These are phyloP conservation scores for Megacollybia platyphylla DNA, from an alignment of 1,284 basidiomycete genomes.

Conservation along the genomic window DNA sequence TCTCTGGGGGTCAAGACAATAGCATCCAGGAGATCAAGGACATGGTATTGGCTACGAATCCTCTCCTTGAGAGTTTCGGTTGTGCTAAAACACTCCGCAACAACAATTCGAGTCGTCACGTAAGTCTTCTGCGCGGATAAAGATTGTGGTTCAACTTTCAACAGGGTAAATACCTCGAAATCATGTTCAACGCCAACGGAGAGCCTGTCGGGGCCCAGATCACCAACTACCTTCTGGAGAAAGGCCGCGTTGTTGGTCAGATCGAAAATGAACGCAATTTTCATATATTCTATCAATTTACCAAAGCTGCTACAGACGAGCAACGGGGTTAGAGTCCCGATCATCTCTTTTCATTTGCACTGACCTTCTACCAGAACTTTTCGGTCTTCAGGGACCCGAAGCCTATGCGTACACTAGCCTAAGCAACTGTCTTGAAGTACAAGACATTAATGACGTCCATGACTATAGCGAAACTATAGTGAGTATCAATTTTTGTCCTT, in stretches of 20 bases:
- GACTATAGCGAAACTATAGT: constrained; percentile 88
- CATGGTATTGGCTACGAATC: constrained; percentile 99
- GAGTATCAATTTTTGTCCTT: constrained; percentile 13
- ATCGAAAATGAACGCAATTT: constrained; percentile 96
- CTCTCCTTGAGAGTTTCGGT: constrained; percentile 94
- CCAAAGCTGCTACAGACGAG: constrained; percentile 83
- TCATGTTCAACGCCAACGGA: constrained; percentile 93
- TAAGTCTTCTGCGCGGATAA: constrained; percentile 25
- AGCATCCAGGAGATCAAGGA: constrained; percentile 97
- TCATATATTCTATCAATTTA: constrained; percentile 99
- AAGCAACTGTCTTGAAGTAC: constrained; percentile 87
- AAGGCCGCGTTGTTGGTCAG: constrained; percentile 94
- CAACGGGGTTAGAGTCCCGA: constrained; percentile 58
- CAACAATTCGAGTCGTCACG: constrained; percentile 97
- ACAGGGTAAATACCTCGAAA: constrained; percentile 97
- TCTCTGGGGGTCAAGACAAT: constrained; percentile 76
- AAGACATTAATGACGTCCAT: constrained; percentile 80
- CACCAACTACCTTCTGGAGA: constrained; percentile 97
- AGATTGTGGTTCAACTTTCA: constrained; percentile 2
- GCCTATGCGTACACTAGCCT: constrained; percentile 89
- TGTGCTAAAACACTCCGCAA: constrained; percentile 98
- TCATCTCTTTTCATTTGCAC: constrained; percentile 1
- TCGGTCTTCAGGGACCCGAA: constrained; percentile 95
- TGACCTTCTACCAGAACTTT: constrained; percentile 53
- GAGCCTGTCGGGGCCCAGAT: constrained; percentile 97